Evolutionary conservation across 2,329 filamentous ascomycete genomes (phyloP).

Genomic region (Fusarium torreyae): DNA sequence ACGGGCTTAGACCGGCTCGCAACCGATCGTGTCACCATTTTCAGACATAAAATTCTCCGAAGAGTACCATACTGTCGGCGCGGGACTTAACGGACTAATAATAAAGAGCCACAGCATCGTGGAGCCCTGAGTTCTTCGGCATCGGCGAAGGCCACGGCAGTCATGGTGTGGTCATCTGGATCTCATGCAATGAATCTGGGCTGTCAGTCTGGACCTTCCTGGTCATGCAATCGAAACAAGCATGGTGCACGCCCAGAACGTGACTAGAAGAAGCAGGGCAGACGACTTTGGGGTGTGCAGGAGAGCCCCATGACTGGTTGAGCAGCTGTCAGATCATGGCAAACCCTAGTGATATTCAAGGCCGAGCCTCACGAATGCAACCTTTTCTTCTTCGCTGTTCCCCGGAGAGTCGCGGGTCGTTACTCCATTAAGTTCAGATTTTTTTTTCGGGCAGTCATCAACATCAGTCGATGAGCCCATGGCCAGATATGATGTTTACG

Average conservation of each 20-base stretch:
- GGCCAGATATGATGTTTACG: constrained; percentile 42
- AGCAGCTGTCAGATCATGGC: constrained; percentile 41
- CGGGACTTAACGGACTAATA: not conserved
- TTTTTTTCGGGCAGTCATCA: constrained; percentile 26
- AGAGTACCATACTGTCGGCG: constrained; percentile 2
- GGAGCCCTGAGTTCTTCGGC: constrained; percentile 15
- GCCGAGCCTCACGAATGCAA: constrained; percentile 18
- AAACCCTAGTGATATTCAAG: constrained; percentile 8
- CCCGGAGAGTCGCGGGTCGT: constrained; percentile 24
- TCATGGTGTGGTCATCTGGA: constrained; percentile 37
- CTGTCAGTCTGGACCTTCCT: constrained; percentile 32
- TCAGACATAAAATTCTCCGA: constrained; percentile 25
- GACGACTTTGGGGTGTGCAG: constrained; percentile 28
- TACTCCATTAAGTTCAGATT: constrained; percentile 27
- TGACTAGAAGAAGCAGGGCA: constrained; percentile 30
- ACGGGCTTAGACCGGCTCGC: not conserved
- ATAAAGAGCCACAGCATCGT: constrained; percentile 2
- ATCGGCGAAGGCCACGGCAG: constrained; percentile 30
- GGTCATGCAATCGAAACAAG: constrained; percentile 19
- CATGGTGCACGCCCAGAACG: constrained; percentile 27
- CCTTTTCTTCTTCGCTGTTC: constrained; percentile 25
- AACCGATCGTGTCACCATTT: constrained; percentile 10
- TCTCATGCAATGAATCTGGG: constrained; percentile 42
- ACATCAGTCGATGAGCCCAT: constrained; percentile 43
- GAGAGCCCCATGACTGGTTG: constrained; percentile 38